Percentiles rank a stretch among this genome's conserved stretches.
These are phyloP conservation scores for Apium graveolens DNA, from an alignment of 129 eudicot genomes.

Conservation along the genomic window DNA sequence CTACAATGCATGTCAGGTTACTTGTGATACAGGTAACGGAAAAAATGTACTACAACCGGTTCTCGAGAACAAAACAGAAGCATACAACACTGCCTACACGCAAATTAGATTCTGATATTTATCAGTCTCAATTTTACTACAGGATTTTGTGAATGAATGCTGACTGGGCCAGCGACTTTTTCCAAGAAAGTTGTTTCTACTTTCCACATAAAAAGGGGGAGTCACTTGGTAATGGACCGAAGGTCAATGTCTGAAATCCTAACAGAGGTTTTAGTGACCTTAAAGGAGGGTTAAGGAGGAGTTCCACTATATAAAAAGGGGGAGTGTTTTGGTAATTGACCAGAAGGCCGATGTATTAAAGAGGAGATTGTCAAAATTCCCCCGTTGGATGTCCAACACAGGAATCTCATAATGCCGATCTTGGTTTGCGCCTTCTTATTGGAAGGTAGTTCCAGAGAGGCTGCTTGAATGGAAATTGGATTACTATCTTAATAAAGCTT, in stretches of 20 bases:
- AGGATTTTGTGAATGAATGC: neutral
- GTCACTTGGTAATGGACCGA: too few relatives aligned
- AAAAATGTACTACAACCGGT: neutral
- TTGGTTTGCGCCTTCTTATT: too few relatives aligned
- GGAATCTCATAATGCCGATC: neutral
- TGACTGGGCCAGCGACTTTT: neutral
- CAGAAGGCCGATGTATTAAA: neutral
- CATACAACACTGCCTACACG: neutral
- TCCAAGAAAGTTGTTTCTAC: neutral
- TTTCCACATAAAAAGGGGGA: neutral
- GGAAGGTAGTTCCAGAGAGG: too few relatives aligned
- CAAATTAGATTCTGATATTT: neutral
- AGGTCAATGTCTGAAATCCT: too few relatives aligned
- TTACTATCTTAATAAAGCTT: too few relatives aligned
- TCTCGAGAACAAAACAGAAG: neutral
- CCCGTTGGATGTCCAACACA: neutral
- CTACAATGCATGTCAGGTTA: neutral
- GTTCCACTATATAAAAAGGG: neutral
- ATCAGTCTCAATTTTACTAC: neutral
- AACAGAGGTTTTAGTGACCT: neutral
- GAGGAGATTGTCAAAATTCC: neutral
- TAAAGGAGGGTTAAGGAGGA: neutral
- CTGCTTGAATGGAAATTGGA: too few relatives aligned
- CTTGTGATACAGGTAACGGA: neutral
- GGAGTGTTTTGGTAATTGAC: neutral